Conservation (phyloP, 495 filamentous ascomycete species). For the Penicillium pulvis region DNA sequence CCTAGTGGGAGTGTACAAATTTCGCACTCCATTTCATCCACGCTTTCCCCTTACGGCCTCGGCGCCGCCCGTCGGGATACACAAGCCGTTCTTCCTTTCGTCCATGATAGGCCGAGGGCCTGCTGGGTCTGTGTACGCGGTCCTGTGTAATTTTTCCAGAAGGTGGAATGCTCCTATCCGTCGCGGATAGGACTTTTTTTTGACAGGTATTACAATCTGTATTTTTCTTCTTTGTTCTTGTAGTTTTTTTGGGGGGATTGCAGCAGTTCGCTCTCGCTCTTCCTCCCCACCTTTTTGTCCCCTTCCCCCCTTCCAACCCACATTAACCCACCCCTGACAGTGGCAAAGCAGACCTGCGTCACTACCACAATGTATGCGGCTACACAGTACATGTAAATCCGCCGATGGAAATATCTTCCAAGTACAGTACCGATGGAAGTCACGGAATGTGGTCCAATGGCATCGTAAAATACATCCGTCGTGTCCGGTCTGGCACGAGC, state of each 20-base stretch:
- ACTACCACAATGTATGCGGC: slow-evolving; percentile 6
- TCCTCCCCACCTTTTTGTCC: background rate
- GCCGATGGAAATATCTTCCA: background rate
- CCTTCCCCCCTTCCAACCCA: slow-evolving; percentile 11
- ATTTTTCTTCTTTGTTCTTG: slow-evolving; percentile 6
- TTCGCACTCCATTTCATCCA: slow-evolving; percentile 12
- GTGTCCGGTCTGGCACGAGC: slow-evolving; percentile 2
- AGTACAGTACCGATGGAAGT: background rate
- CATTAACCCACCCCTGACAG: slow-evolving; percentile 20
- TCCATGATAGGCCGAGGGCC: slow-evolving; percentile 10
- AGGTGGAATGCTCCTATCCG: background rate
- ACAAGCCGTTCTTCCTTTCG: slow-evolving; percentile 5
- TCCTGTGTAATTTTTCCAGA: slow-evolving; percentile 7
- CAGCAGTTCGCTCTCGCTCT: slow-evolving; percentile 3
- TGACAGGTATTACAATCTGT: slow-evolving; percentile 8
- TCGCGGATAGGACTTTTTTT: background rate
- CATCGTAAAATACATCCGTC: slow-evolving; percentile 5
- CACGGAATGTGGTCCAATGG: background rate
- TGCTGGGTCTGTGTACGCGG: slow-evolving; percentile 3
- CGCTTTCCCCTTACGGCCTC: slow-evolving; percentile 13
- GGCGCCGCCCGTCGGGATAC: slow-evolving; percentile 15
- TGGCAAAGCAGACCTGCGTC: slow-evolving; percentile 18
- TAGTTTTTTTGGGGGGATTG: slow-evolving; percentile 10
- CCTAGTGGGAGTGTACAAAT: slow-evolving; percentile 39
- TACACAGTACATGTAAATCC: background rate